These are phyloP conservation scores for Stemphylium vesicarium DNA, from an alignment of 2,329 filamentous ascomycete species.

Conservation along the genomic window DNA sequence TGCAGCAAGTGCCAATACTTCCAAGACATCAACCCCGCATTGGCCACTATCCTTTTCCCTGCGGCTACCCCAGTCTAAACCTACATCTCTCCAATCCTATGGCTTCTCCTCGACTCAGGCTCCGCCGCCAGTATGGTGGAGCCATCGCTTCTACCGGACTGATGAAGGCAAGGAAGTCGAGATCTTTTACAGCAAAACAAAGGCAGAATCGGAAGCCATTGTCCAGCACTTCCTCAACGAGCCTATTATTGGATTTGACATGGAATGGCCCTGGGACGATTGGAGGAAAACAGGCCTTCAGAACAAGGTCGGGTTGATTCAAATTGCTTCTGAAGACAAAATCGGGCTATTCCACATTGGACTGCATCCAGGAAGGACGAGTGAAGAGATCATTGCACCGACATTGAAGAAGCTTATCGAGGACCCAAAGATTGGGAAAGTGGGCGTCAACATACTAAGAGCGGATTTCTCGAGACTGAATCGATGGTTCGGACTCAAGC, in stretches of 20 bases:
- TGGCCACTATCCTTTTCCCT: slow-evolving; percentile 33
- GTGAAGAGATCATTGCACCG: slow-evolving; percentile 69
- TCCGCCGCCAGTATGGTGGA: slow-evolving; percentile 62
- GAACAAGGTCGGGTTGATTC: slow-evolving; percentile 79
- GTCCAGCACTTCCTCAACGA: slow-evolving; percentile 71
- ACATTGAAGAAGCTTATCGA: slow-evolving; percentile 76
- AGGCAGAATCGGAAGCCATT: slow-evolving; percentile 70
- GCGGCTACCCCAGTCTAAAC: slow-evolving; percentile 14
- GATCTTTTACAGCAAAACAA: slow-evolving; percentile 79
- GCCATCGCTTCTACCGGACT: slow-evolving; percentile 70
- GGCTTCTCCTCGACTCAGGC: slow-evolving; percentile 10
- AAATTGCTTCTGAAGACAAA: slow-evolving; percentile 77
- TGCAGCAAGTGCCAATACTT: background rate
- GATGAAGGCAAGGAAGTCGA: slow-evolving; percentile 62
- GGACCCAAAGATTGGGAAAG: slow-evolving; percentile 71
- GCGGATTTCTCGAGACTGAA: slow-evolving; percentile 70
- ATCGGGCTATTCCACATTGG: slow-evolving; percentile 85
- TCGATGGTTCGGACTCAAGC: slow-evolving; percentile 69
- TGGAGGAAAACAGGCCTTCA: slow-evolving; percentile 59
- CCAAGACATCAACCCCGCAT: slow-evolving; percentile 4
- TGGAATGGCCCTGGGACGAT: slow-evolving; percentile 75
- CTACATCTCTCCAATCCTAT: slow-evolving; percentile 12
- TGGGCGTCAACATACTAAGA: slow-evolving; percentile 73
- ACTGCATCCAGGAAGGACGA: slow-evolving; percentile 52
- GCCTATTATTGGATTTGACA: slow-evolving; percentile 81